phyloP scores from a whole-genome alignment of 2,329 filamentous ascomycete species.

The Phyllosticta capitalensis region DNA sequence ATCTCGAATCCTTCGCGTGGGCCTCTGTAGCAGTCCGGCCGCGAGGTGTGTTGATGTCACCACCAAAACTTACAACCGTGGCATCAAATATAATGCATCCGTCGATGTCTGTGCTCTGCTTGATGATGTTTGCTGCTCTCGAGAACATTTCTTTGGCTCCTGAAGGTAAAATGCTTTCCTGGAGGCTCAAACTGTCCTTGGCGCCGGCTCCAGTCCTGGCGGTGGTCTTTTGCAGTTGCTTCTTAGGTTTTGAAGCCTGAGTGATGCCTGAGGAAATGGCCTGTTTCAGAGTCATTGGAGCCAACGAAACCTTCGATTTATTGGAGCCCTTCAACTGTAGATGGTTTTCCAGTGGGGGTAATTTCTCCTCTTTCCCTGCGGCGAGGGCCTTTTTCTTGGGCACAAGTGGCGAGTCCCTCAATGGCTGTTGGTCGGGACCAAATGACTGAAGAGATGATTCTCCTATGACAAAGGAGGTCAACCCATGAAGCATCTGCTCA shows the following conservation, averaged over 20 bases:
- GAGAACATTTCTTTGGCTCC: slow-evolving; percentile 20
- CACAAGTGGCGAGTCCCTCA: background rate
- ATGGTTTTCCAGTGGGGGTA: background rate
- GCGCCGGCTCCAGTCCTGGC: background rate
- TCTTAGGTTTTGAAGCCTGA: background rate
- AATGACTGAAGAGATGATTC: slow-evolving; percentile 15
- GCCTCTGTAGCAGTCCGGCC: background rate
- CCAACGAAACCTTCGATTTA: background rate
- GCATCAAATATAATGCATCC: slow-evolving; percentile 31
- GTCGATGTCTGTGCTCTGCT: slow-evolving; percentile 28
- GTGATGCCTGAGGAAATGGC: background rate
- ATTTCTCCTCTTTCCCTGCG: background rate
- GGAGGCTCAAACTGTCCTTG: background rate
- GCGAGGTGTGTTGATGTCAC: background rate
- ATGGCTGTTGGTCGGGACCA: slow-evolving; percentile 10
- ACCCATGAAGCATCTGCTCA: slow-evolving; percentile 23
- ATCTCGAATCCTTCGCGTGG: background rate
- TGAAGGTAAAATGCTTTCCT: slow-evolving; percentile 10
- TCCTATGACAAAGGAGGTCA: slow-evolving; percentile 20
- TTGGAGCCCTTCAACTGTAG: background rate
- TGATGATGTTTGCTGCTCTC: slow-evolving; percentile 30
- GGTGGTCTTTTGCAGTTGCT: background rate
- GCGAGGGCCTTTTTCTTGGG: background rate
- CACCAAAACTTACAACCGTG: slow-evolving; percentile 27
- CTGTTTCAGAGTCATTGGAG: background rate